These are phyloP conservation scores for Populus hybrid DNA, from an alignment of 441 rosid genomes.

Conservation along the genomic window DNA sequence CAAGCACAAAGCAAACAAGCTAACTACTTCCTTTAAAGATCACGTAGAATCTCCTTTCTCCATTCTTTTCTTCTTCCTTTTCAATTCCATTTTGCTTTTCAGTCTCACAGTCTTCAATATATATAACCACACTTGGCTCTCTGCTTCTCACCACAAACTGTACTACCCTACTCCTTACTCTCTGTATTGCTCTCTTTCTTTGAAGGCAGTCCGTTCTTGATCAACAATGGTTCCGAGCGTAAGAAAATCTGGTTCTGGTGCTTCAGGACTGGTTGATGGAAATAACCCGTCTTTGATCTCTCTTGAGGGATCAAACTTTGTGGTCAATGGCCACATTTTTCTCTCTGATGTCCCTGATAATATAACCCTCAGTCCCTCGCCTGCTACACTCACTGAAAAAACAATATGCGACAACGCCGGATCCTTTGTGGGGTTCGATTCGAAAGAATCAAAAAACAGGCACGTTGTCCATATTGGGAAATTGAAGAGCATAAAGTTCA, in stretches of 20 bases:
- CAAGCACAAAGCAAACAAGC: too few relatives aligned
- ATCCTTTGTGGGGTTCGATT: constrained; percentile 63
- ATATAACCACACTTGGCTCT: neutral
- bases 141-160: neutral
- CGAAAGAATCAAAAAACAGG: constrained; percentile 40
- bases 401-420: constrained; percentile 37
- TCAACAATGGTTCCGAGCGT: constrained; percentile 34
- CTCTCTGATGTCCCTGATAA: constrained; percentile 79
- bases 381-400: constrained; percentile 30
- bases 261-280: constrained; percentile 24
- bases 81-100: too few relatives aligned
- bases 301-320: constrained; percentile 49
- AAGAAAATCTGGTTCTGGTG: constrained; percentile 22
- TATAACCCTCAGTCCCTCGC: constrained; percentile 43
- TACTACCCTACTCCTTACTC: neutral
- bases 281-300: constrained; percentile 32
- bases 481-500: constrained; percentile 59
- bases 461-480: constrained; percentile 78
- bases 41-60: too few relatives aligned
- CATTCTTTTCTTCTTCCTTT: too few relatives aligned
- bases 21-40: too few relatives aligned
- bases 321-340: constrained; percentile 61
- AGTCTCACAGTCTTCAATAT: neutral
- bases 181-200: neutral
- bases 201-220: neutral